phyloP scores from a whole-genome alignment of 2,329 filamentous ascomycete species.

The Fusarium brachygibbosum region DNA sequence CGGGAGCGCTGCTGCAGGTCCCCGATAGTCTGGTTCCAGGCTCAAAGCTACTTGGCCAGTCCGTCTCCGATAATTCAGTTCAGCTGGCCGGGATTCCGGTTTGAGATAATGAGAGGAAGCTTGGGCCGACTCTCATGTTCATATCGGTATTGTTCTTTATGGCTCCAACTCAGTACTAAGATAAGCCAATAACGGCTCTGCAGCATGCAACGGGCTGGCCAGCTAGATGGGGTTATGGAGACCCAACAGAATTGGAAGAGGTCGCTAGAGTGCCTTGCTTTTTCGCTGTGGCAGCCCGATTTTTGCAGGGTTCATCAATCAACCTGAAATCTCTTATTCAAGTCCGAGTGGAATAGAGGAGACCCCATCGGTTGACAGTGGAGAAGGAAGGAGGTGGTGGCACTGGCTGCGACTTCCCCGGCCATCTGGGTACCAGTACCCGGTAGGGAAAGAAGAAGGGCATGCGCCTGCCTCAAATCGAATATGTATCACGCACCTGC shows the following conservation, averaged over 20 bases:
- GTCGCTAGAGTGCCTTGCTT: slow-evolving; percentile 42
- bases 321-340: slow-evolving; percentile 31
- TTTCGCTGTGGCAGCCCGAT: slow-evolving; percentile 39
- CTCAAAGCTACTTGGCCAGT: slow-evolving; percentile 15
- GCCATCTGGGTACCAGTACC: not conserved
- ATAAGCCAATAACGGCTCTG: slow-evolving; percentile 36
- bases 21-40: slow-evolving; percentile 26
- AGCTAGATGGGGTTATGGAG: slow-evolving; percentile 24
- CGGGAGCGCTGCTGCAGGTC: slow-evolving; percentile 34
- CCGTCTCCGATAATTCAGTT: slow-evolving; percentile 14
- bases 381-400: slow-evolving; percentile 24
- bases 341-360: slow-evolving; percentile 28
- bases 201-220: slow-evolving; percentile 27
- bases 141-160: slow-evolving; percentile 31
- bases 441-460: not conserved
- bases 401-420: slow-evolving; percentile 24
- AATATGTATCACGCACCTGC: slow-evolving; percentile 10
- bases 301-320: slow-evolving; percentile 41
- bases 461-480: slow-evolving; percentile 18
- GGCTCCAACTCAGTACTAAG: slow-evolving; percentile 1
- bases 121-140: slow-evolving; percentile 16
- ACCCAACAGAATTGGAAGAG: slow-evolving; percentile 32
- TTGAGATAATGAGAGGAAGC: slow-evolving; percentile 14
- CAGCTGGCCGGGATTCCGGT: slow-evolving; percentile 23
- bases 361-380: slow-evolving; percentile 31